phyloP scores from a whole-genome alignment of 2,329 filamentous ascomycete species.

The Botryotinia narcissicola region DNA sequence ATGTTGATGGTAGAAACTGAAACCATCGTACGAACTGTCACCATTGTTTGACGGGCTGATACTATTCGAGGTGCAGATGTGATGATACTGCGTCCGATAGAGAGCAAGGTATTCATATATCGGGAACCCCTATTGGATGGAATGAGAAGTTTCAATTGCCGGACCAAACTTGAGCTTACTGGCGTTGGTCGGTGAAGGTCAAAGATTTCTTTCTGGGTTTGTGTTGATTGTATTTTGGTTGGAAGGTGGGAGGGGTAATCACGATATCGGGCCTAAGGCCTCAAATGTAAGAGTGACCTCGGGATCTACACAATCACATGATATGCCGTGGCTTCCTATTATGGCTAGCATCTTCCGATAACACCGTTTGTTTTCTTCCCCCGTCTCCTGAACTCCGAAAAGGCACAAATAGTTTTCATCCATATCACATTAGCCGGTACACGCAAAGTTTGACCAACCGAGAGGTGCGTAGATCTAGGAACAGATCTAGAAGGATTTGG shows the following conservation, averaged over 20 bases:
- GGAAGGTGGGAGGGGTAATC: conserved; percentile 6
- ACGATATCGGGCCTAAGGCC: neutral
- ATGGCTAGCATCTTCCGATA: neutral
- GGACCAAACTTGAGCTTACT: neutral
- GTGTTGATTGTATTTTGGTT: conserved; percentile 1
- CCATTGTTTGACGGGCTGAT: conserved; percentile 18
- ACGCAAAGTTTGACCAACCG: conserved; percentile 5
- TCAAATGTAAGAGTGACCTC: neutral
- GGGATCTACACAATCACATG: neutral
- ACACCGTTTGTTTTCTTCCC: neutral
- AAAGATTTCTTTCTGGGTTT: conserved; percentile 12
- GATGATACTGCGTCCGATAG: conserved; percentile 25
- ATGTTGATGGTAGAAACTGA: conserved; percentile 23
- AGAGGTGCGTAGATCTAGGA: conserved; percentile 2
- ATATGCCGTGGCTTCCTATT: neutral
- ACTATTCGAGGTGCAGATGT: conserved; percentile 25
- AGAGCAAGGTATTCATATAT: conserved; percentile 22
- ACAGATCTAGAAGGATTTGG: conserved; percentile 17
- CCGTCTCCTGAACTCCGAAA: neutral
- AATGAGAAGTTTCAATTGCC: neutral
- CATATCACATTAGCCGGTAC: neutral
- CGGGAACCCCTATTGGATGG: neutral
- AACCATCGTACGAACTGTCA: conserved; percentile 30
- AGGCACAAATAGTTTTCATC: neutral
- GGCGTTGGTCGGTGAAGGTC: conserved; percentile 6